phyloP scores from a whole-genome alignment of 1,139 yeast genomes.

The Meyerozyma sp. region DNA sequence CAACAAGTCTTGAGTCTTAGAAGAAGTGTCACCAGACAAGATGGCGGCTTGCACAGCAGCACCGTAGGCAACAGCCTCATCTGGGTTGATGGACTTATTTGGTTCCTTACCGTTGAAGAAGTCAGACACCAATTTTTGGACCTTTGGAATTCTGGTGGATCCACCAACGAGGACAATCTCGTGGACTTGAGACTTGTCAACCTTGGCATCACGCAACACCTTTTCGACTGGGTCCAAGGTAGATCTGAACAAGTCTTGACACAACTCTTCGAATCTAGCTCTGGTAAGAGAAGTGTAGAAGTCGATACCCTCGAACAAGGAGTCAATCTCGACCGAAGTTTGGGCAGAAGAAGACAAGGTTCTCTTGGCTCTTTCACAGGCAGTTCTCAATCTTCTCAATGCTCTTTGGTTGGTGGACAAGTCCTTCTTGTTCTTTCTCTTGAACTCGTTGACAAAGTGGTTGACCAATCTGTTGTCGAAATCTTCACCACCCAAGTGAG shows the following conservation, averaged over 20 bases:
- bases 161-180: constrained; percentile 39
- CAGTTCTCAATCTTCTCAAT: constrained; percentile 37
- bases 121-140: constrained; percentile 34
- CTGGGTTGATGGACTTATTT: constrained; percentile 37
- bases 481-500: constrained; percentile 95
- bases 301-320: constrained; percentile 34
- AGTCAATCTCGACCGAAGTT: constrained; percentile 34
- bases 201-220: constrained; percentile 36
- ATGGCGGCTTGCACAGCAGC: constrained; percentile 79
- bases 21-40: constrained; percentile 81
- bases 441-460: constrained; percentile 33
- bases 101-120: constrained; percentile 43
- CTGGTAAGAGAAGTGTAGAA: constrained; percentile 37
- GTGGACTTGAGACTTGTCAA: constrained; percentile 32
- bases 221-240: constrained; percentile 37
- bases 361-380: constrained; percentile 39
- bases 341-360: constrained; percentile 35
- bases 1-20: constrained; percentile 78
- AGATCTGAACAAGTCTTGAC: constrained; percentile 35
- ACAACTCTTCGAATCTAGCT: constrained; percentile 37
- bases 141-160: constrained; percentile 39
- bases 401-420: constrained; percentile 35
- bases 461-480: constrained; percentile 44
- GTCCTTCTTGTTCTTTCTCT: constrained; percentile 37
- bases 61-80: constrained; percentile 43